Evolutionary conservation across 164 flowering plant genomes (phyloP), one percentile per base, ranked within the genome.

Genomic region (Vitis cinerea): DNA sequence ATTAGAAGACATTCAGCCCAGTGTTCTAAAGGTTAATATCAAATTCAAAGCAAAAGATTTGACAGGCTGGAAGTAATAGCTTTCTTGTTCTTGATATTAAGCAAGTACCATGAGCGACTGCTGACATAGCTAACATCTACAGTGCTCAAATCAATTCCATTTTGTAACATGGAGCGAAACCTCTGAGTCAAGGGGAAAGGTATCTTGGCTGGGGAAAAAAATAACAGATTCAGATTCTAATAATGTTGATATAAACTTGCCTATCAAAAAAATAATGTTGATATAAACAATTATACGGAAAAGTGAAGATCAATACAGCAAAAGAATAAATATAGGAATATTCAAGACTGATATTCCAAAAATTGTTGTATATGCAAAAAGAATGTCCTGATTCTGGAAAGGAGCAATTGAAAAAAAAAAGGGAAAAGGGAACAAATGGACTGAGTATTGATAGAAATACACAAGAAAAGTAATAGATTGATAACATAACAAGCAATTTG

Each of bases 61-160:
- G 23, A 44, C 6, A 47, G 15, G 30, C 10, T 17, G 65, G 50
- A 57, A 37, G 1, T 58, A 72, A 59, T 10, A 11, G 67, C 30
- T 37, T 65, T 57, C 8, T n/a, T 66, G 63, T n/a, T 61, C 16
- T 53, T 11, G 70, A 78, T 55, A 29, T 61, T 11, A 29, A 59
- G 16, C 44, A 27, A 67, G 44, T 93, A 95, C 99, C 99, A 95
- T 76, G 99, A 95, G 16, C 97, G 97, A 75, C 99, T 91, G 80
- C 99, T 95, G 70, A 95, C 99, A 69, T 95, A 93, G 90, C 99
- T 95, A 67, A 95, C 97, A 86, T 95, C 99, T 62, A 95, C 98
- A 0, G 97, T 95, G 82, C 98, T 95, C 73, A 95, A 80, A 78
- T 95, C 99, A 71, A 95, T 95, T 64, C 99, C 99, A 79, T 95